phyloP scores from a whole-genome alignment of 1,284 basidiomycete species.

The Puccinia polysora region DNA sequence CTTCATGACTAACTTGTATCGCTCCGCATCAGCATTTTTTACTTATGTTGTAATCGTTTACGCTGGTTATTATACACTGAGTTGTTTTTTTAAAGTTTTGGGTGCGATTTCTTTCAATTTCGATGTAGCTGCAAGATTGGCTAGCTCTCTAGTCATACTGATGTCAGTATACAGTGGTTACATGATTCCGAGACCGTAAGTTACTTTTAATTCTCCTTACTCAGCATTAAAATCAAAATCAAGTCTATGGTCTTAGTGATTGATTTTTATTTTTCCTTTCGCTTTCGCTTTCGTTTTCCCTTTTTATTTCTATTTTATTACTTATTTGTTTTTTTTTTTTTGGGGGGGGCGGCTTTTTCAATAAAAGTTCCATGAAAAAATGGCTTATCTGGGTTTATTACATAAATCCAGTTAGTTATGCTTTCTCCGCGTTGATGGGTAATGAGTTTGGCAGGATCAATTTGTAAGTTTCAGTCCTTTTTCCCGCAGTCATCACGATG shows the following conservation, averaged over 20 bases:
- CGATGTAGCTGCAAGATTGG: slow-evolving; percentile 58
- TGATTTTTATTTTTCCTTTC: background rate
- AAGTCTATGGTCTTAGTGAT: background rate
- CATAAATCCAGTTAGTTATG: slow-evolving; percentile 63
- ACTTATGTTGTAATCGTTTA: slow-evolving; percentile 53
- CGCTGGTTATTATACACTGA: slow-evolving; percentile 45
- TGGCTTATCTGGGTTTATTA: slow-evolving; percentile 57
- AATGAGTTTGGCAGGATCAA: slow-evolving; percentile 72
- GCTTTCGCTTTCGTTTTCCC: too few species aligned
- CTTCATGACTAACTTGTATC: slow-evolving; percentile 55
- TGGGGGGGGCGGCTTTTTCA: too few species aligned
- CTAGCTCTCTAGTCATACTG: slow-evolving; percentile 56
- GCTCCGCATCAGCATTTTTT: slow-evolving; percentile 57
- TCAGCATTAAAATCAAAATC: too few species aligned
- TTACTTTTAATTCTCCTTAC: background rate
- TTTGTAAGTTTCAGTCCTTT: slow-evolving; percentile 45
- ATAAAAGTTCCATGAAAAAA: slow-evolving; percentile 20
- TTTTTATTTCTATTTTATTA: background rate
- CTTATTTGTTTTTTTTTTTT: too few species aligned
- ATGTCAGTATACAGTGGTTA: slow-evolving; percentile 55
- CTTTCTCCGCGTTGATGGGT: slow-evolving; percentile 73
- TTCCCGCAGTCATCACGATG: slow-evolving; percentile 44
- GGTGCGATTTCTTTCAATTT: slow-evolving; percentile 52
- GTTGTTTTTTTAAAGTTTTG: slow-evolving; percentile 56
- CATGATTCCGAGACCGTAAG: slow-evolving; percentile 53